A percentile compares a stretch with the other conserved stretches of the same genome.
Conservation (phyloP, 176 grass and related monocot genomes). For the Puya raimondii region DNA sequence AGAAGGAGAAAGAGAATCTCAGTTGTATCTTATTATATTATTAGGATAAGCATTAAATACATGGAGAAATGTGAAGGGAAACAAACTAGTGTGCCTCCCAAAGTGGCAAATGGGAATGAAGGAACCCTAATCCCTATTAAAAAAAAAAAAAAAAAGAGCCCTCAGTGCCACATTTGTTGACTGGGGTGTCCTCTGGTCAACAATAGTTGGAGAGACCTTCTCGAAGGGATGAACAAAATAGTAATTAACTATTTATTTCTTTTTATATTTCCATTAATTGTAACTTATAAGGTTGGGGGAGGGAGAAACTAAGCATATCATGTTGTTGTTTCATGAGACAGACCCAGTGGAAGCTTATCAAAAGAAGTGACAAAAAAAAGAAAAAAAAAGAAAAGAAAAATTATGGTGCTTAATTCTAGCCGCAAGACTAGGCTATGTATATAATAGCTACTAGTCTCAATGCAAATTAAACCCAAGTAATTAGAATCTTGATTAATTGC, state of each 20-base stretch:
- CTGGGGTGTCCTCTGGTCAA: background rate
- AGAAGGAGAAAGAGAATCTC: constrained; percentile 25
- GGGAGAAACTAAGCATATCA: background rate
- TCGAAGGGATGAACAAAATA: background rate
- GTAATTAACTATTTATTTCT: too few relatives aligned
- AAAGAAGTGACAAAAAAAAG: constrained; percentile 32
- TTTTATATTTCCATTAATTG: too few relatives aligned
- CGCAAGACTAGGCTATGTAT: background rate
- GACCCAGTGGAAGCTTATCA: constrained; percentile 42
- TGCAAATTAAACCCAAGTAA: too few relatives aligned
- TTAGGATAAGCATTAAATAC: background rate
- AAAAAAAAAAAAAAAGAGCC: background rate
- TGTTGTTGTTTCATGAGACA: constrained; percentile 21
- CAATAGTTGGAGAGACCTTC: background rate
- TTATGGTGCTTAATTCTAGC: background rate
- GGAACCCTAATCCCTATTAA: background rate
- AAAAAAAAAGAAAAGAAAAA: background rate
- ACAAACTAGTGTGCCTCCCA: constrained; percentile 20
- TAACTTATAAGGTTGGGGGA: too few relatives aligned
- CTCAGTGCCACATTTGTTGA: constrained; percentile 29
- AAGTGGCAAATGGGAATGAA: constrained; percentile 24
- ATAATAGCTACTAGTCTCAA: background rate
- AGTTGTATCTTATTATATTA: constrained; percentile 20
- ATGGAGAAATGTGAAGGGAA: constrained; percentile 25
- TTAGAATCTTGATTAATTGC: too few relatives aligned